Percentiles rank a stretch among this genome's conserved stretches.
Evolutionary conservation across 352 stramenopile genomes (phyloP).

Genomic region (Hyaloperonospora arabidopsidis): DNA sequence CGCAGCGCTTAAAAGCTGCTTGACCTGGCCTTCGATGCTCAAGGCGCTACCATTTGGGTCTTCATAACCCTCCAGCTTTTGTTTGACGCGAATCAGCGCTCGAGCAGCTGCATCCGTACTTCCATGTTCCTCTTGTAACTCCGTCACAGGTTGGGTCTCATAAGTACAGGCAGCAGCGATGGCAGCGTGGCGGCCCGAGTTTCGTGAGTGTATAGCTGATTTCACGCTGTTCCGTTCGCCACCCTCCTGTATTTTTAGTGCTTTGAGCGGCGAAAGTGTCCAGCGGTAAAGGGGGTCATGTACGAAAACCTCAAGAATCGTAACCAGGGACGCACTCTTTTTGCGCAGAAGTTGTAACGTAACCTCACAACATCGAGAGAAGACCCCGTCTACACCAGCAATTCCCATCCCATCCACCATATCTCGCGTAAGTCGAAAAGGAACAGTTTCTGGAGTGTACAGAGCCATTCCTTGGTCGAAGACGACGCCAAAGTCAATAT

Average conservation of each 20-base stretch:
- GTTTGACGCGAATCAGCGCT: conserved; percentile 92
- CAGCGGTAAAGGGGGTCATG: conserved; percentile 99
- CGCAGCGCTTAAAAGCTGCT: conserved; percentile 95
- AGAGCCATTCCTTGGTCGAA: conserved; percentile 97
- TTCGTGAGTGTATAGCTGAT: conserved; percentile 9
- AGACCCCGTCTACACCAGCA: conserved; percentile 92
- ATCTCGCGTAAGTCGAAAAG: conserved; percentile 97
- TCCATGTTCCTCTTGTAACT: conserved; percentile 25
- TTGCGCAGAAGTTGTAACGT: conserved; percentile 89
- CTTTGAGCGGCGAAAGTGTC: conserved; percentile 90
- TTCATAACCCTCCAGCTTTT: conserved; percentile 98
- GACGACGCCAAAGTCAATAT: conserved; percentile 99
- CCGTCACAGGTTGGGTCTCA: conserved; percentile 12
- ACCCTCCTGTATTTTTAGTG: conserved; percentile 65
- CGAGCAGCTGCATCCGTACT: conserved; percentile 85
- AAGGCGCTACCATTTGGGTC: conserved; percentile 94
- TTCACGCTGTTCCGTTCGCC: conserved; percentile 20
- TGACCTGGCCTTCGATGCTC: conserved; percentile 97
- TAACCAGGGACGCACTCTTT: conserved; percentile 91
- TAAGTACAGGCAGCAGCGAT: conserved; percentile 8
- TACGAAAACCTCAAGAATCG: conserved; percentile 98
- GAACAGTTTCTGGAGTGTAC: conserved; percentile 95
- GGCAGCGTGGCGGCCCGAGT: conserved; percentile 15
- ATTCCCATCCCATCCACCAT: conserved; percentile 99
- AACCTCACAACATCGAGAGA: conserved; percentile 90